phyloP scores from a whole-genome alignment of 768 basidiomycete species.

The Lactifluus subvellereus region DNA sequence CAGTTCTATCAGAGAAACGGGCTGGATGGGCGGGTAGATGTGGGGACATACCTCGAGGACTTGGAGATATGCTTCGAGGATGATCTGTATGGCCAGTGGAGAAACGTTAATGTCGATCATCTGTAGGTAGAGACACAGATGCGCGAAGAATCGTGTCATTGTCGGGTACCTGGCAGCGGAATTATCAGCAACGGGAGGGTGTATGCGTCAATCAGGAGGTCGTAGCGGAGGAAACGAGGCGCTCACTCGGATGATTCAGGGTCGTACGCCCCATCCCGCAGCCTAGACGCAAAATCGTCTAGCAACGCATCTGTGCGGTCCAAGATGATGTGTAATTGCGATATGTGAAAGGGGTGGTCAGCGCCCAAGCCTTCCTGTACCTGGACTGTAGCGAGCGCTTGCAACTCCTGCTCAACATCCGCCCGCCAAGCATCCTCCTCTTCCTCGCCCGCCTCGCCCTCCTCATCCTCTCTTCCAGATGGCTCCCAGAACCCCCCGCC shows the following conservation, averaged over 20 bases:
- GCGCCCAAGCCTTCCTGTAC: slow-evolving; percentile 63
- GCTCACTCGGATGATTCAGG: slow-evolving; percentile 52
- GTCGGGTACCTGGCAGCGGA: slow-evolving; percentile 50
- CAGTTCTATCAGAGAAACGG: not conserved
- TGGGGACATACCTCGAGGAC: slow-evolving; percentile 64
- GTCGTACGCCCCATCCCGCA: slow-evolving; percentile 47
- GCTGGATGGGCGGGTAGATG: not conserved
- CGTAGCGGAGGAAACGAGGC: not conserved
- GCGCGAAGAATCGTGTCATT: slow-evolving; percentile 87
- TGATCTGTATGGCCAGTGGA: slow-evolving; percentile 65
- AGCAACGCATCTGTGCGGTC: slow-evolving; percentile 63
- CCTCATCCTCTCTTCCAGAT: slow-evolving; percentile 40
- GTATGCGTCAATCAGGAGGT: slow-evolving; percentile 18
- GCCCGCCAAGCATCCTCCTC: slow-evolving; percentile 58
- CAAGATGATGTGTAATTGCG: slow-evolving; percentile 74
- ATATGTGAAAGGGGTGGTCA: slow-evolving; percentile 73
- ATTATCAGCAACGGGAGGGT: slow-evolving; percentile 4
- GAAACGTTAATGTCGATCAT: slow-evolving; percentile 75
- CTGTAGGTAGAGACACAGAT: slow-evolving; percentile 83
- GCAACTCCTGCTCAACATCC: slow-evolving; percentile 54
- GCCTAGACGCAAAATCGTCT: slow-evolving; percentile 55
- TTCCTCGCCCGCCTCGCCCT: slow-evolving; percentile 28
- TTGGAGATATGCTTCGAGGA: slow-evolving; percentile 83
- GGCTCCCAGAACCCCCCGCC: slow-evolving; percentile 78
- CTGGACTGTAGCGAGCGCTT: slow-evolving; percentile 49